phyloP scores from a whole-genome alignment of 148 eudicot species.

The Persicaria tinctoria region DNA sequence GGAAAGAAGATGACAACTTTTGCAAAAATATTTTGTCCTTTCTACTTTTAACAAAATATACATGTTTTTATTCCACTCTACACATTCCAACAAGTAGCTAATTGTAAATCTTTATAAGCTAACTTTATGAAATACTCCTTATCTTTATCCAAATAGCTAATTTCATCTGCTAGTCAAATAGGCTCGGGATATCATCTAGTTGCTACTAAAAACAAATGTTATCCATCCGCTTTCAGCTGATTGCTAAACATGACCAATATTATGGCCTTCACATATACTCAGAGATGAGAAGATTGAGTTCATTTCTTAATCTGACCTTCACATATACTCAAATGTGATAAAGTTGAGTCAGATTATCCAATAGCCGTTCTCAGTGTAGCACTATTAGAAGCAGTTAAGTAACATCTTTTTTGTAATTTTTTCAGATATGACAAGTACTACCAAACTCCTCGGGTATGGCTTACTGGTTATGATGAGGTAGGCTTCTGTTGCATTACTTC shows the following conservation, averaged over 20 bases:
- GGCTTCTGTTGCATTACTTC: background rate
- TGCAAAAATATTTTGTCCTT: background rate
- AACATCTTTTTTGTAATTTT: background rate
- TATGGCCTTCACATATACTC: constrained; percentile 1
- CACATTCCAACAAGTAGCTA: background rate
- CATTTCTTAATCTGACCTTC: background rate
- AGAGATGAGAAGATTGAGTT: background rate
- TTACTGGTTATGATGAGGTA: constrained; percentile 99
- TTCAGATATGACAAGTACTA: constrained; percentile 94
- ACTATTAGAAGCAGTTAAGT: background rate
- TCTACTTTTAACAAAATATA: background rate
- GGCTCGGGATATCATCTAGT: background rate
- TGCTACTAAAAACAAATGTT: background rate
- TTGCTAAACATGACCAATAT: background rate
- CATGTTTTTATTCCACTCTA: background rate
- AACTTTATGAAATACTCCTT: background rate
- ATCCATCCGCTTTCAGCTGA: background rate
- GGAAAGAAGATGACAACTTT: background rate
- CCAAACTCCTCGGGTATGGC: constrained; percentile 99
- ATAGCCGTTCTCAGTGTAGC: background rate
- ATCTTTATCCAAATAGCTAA: background rate
- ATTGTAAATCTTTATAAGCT: background rate
- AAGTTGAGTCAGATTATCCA: background rate
- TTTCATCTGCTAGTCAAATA: constrained; percentile 7
- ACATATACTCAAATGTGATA: background rate